These are phyloP conservation scores for Annulohypoxylon moriforme DNA, from an alignment of 495 filamentous ascomycete species.

Conservation along the genomic window DNA sequence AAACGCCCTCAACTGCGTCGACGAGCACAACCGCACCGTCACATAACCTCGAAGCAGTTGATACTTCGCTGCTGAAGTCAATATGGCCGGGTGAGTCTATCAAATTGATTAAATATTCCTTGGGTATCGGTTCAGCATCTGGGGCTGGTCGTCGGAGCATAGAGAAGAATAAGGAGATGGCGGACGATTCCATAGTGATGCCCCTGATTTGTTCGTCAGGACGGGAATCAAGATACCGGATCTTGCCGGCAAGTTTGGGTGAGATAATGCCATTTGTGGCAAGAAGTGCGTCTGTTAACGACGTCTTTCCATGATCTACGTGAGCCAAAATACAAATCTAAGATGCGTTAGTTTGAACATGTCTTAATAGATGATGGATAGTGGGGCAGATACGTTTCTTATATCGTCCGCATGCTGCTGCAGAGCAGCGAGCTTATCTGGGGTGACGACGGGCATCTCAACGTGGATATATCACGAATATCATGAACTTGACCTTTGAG, in stretches of 20 bases:
- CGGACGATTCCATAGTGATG: conserved; percentile 99
- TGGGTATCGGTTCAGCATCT: conserved; percentile 73
- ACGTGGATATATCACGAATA: not conserved
- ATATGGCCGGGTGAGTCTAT: conserved; percentile 99
- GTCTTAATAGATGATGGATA: conserved; percentile 53
- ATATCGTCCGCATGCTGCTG: conserved; percentile 87
- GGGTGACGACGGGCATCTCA: conserved; percentile 87
- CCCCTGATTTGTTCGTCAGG: conserved; percentile 97
- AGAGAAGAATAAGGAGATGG: conserved; percentile 96
- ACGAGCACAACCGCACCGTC: conserved; percentile 95
- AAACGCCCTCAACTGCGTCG: conserved; percentile 98
- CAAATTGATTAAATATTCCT: conserved; percentile 95
- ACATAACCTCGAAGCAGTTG: conserved; percentile 91
- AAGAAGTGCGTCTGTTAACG: conserved; percentile 93
- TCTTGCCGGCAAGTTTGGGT: conserved; percentile 95
- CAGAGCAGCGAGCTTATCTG: conserved; percentile 85
- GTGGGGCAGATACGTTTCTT: conserved; percentile 77
- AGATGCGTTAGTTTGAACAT: conserved; percentile 25
- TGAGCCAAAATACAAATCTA: conserved; percentile 98
- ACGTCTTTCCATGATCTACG: conserved; percentile 99
- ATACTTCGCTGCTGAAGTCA: conserved; percentile 98
- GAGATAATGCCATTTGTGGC: conserved; percentile 99
- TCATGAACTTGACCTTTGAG: not conserved
- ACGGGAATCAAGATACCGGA: conserved; percentile 95
- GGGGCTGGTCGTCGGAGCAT: conserved; percentile 76